Base-by-base conservation (phyloP, 2,329 filamentous ascomycete species). In the Aspergillus fischeri region DNA sequence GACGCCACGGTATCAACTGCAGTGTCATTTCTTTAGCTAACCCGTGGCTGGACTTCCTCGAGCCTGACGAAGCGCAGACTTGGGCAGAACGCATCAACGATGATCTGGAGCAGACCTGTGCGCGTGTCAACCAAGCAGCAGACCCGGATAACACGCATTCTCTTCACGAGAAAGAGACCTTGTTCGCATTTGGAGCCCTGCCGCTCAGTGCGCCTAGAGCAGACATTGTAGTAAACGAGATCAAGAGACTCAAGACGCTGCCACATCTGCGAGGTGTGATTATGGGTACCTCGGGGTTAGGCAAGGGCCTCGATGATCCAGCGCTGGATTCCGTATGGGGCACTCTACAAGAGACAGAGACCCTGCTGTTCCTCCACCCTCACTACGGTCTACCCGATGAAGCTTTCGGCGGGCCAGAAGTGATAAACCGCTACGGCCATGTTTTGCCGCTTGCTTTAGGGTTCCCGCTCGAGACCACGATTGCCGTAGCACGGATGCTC, bases 381-480 rank as follows among this genome's bases (percentile, higher is more conserved):
- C 92, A 97, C 74, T 96, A 97, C 71, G 92, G 92, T 1, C 82
- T 97, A 2, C 92, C 91, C 0, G 83, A 84, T 58, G 83, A 86
- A 8, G 90, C 95, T 3, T 96, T 90, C 76, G 92, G 92, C 0
- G 92, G 92, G 0, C 84, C 89, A 0, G 80, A 88, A 7, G 84
- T 83, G 0, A 79, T 77, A 24, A 86, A 88, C 59, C 81, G 83
- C 32, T 96, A 95, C 69, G 92, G 92, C 0, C 92, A 96, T 71
- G 91, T 96, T 0, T 80, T 97, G 2, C 90, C 92, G 0, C 78
- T 97, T 0, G 90, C 91, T 0, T 78, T 97, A 3, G 92, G 92
- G 0, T 96, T 96, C 70, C 92, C 92, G 0, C 84, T 97, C 63
- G 92, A 97, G 75, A 97, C 92, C 0, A 96, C 92, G 1, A 93